Conservation (phyloP, 1,139 yeast species). For the Geotrichum australiense region DNA sequence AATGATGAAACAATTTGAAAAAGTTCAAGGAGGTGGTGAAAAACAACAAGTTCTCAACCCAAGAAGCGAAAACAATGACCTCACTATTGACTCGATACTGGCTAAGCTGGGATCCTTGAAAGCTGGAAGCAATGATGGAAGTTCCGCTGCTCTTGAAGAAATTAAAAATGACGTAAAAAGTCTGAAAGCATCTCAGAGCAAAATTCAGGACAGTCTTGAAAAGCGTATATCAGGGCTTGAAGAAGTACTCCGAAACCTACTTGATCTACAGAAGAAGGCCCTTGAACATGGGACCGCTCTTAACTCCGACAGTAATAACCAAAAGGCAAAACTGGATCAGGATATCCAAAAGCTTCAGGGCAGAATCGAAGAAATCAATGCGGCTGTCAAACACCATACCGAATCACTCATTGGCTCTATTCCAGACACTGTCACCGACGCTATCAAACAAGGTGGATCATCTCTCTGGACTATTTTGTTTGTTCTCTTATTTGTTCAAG, state of each 20-base stretch:
- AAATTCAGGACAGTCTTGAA: conserved; percentile 9
- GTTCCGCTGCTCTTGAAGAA: conserved; percentile 7
- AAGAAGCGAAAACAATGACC: conserved; percentile 6
- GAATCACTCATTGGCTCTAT: conserved; percentile 24
- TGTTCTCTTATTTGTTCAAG: conserved; percentile 28
- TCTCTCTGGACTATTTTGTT: conserved; percentile 27
- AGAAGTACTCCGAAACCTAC: conserved; percentile 10
- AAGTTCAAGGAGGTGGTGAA: no score
- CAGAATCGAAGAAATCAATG: conserved; percentile 23
- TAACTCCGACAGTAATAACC: conserved; percentile 12
- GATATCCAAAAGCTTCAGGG: conserved; percentile 24
- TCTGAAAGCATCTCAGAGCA: conserved; percentile 4
- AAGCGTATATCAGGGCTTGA: conserved; percentile 11
- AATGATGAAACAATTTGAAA: background rate
- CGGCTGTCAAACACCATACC: conserved; percentile 27
- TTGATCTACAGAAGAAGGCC: conserved; percentile 13
- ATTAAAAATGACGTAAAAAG: conserved; percentile 8
- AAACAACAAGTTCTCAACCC: conserved; percentile 7
- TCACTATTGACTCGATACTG: conserved; percentile 20
- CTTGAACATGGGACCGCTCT: conserved; percentile 14
- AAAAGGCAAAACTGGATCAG: conserved; percentile 19
- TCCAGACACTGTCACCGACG: conserved; percentile 28
- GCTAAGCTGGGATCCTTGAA: conserved; percentile 17
- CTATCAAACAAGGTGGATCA: conserved; percentile 29
- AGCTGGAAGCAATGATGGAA: background rate